Conservation (phyloP, 192 early-diverging fungal species). For the Entomortierella parvispora region DNA sequence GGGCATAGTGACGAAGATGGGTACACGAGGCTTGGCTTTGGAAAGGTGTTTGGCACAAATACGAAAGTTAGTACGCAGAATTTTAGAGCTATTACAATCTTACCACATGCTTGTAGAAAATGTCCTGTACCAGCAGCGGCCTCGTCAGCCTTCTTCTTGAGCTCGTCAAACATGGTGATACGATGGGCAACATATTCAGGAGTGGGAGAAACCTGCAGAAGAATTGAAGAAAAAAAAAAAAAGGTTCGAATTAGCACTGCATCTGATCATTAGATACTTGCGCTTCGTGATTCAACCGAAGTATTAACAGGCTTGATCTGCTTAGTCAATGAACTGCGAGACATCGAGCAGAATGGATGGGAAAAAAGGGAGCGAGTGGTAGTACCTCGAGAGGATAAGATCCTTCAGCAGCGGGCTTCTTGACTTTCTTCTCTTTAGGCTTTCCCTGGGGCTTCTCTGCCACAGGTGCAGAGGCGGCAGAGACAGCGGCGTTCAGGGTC, state of each 20-base stretch:
- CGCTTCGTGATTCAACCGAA: too few species aligned
- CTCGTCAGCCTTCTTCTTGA: constrained; percentile 73
- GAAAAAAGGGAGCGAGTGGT: neutral
- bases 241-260: neutral
- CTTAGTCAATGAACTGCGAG: too few species aligned
- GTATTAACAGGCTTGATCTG: too few species aligned
- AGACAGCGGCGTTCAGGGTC: constrained; percentile 33
- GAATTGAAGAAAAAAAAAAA: neutral
- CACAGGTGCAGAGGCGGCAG: constrained; percentile 14
- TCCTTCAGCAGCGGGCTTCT: constrained; percentile 47
- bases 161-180: constrained; percentile 81
- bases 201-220: constrained; percentile 63
- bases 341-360: too few species aligned
- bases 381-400: constrained; percentile 56
- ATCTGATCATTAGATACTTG: neutral
- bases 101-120: too few species aligned
- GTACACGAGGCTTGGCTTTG: constrained; percentile 76
- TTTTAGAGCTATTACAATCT: too few species aligned
- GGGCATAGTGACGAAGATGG: constrained; percentile 87
- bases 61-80: too few species aligned
- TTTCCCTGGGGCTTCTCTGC: constrained; percentile 55
- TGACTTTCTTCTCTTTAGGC: constrained; percentile 60
- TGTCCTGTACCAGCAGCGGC: constrained; percentile 70
- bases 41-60: neutral
- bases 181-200: constrained; percentile 84